Conservation (phyloP, 1,139 yeast genomes). For the Geotrichum carabidarum region DNA sequence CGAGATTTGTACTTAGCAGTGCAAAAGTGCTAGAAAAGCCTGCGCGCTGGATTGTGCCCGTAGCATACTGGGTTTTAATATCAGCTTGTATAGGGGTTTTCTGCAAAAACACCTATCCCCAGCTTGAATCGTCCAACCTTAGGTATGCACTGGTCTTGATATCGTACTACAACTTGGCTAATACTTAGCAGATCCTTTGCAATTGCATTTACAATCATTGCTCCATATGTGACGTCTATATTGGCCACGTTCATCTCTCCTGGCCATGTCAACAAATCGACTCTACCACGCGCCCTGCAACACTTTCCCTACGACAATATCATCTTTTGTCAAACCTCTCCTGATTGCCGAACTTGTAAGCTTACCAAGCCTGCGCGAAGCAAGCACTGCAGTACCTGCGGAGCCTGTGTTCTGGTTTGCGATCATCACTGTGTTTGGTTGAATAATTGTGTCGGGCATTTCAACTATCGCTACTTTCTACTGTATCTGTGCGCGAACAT, state of each 20-base stretch:
- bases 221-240: constrained; percentile 43
- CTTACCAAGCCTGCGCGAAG: constrained; percentile 78
- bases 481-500: constrained; percentile 54
- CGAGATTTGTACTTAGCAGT: neutral
- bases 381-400: constrained; percentile 79
- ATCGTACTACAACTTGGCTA: constrained; percentile 2
- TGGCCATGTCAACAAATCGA: constrained; percentile 41
- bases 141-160: neutral
- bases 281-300: constrained; percentile 28
- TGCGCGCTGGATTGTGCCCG: constrained; percentile 43
- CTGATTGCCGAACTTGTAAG: constrained; percentile 56
- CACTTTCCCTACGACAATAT: constrained; percentile 50
- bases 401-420: constrained; percentile 56
- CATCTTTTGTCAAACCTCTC: constrained; percentile 26
- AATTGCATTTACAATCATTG: constrained; percentile 25
- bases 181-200: neutral
- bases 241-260: constrained; percentile 54
- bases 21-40: constrained; percentile 19
- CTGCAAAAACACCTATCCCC: constrained; percentile 40
- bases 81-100: constrained; percentile 47
- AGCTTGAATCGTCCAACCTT: constrained; percentile 28
- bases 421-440: constrained; percentile 98
- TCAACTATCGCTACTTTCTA: constrained; percentile 69
- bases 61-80: constrained; percentile 45
- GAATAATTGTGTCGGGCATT: constrained; percentile 80